Base-by-base conservation (phyloP, 1,139 yeast species). In the Saccharomyces hybrid region DNA sequence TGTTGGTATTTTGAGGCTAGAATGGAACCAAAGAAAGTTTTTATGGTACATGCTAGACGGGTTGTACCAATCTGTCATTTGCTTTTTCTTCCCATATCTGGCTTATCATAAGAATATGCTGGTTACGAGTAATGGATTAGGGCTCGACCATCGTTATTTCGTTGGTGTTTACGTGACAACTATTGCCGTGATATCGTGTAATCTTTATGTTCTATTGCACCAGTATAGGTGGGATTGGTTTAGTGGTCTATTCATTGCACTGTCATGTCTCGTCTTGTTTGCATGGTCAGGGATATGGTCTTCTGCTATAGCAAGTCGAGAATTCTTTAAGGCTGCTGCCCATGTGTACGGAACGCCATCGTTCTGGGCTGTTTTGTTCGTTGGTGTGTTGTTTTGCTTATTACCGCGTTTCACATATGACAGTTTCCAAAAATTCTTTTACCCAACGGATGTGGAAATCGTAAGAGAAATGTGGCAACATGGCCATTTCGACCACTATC, bases 211-310 rank as follows among this genome's bases (percentile, higher is more conserved):
- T 52, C 67, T 89, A 64, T 71, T 86, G 62, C 96, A 90, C 68
- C 96, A 89, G 71, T 83, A 83, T 68, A 79, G 96, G 67, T 93
- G 99, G 99, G 99, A 93, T 72, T 89, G 96, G 95, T 74, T 89
- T 54, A 82, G 91, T 3, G 63, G 78, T 19, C 67, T 87, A 54
- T 78, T 88, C 64, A 80, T 82, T 56, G 73, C 74, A 8, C 66
- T 91, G 49, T 87, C 96, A 6, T 79, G 83, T 55, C 65, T 90
- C 57, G 66, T 90, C 51, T 76, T 89, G 51, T 87, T 82, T 70
- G 83, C 82, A 55, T 91, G 98, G 97, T 84, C 96, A 1, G 96
- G 96, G 51, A 76, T 91, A 51, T 93, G 96, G 91, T 82, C 96
- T 0, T 74, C 86, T 19, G 70, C 80, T 7, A 60, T 75, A 12